Conservation (phyloP, 352 stramenopile species). For the Pythium periplocum region DNA sequence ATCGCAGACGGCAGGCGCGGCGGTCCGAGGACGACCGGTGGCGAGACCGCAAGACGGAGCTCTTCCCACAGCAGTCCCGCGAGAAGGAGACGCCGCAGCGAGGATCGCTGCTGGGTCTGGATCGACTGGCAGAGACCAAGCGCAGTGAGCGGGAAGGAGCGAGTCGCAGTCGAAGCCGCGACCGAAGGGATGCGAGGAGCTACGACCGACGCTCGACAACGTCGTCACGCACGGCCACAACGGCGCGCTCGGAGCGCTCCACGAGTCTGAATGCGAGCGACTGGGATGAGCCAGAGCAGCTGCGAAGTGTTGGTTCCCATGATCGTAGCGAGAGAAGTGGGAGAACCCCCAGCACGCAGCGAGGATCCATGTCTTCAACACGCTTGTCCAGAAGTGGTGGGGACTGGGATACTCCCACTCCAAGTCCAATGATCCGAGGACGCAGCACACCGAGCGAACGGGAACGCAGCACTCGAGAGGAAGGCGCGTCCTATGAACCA, state of each 20-base stretch:
- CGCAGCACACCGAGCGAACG: neutral
- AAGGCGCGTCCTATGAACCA: neutral
- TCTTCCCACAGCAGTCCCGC: slow-evolving; percentile 22
- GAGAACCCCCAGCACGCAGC: neutral
- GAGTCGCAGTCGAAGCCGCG: neutral
- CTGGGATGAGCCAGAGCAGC: slow-evolving; percentile 69
- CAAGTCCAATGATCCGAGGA: slow-evolving; percentile 26
- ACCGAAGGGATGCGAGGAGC: neutral
- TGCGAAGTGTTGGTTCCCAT: slow-evolving; percentile 40
- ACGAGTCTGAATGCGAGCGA: slow-evolving; percentile 49
- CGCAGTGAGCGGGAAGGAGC: slow-evolving; percentile 25
- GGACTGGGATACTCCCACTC: slow-evolving; percentile 52
- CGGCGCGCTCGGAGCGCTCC: slow-evolving; percentile 25
- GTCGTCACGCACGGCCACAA: slow-evolving; percentile 14
- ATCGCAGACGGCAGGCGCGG: slow-evolving; percentile 11
- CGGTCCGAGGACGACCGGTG: neutral
- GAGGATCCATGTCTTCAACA: neutral
- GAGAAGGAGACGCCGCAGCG: slow-evolving; percentile 3
- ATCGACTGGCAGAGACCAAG: slow-evolving; percentile 59
- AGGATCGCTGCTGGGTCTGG: slow-evolving; percentile 49
- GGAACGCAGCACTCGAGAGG: neutral
- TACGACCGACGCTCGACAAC: slow-evolving; percentile 2
- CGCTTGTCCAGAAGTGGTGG: neutral
- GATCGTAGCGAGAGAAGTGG: slow-evolving; percentile 1
- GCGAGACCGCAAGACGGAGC: slow-evolving; percentile 7